Conservation (phyloP, 768 basidiomycete species). For the Chalciporus sphaerocephalus region DNA sequence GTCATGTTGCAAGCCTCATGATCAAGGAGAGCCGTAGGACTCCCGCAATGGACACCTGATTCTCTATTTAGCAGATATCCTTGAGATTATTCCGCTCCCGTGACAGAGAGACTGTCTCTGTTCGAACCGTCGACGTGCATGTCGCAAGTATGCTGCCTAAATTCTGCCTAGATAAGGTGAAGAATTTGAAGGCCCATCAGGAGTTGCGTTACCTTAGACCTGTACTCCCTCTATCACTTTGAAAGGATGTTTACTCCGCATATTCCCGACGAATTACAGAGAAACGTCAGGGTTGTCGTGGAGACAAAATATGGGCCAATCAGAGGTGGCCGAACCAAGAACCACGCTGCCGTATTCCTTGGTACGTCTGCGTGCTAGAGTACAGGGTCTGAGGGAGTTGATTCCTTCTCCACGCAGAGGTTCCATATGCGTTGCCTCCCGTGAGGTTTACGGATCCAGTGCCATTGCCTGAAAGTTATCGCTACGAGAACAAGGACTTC, state of each 20-base stretch:
- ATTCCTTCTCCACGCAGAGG: slow-evolving; percentile 39
- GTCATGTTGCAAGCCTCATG: no score
- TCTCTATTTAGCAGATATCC: background rate
- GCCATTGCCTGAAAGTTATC: slow-evolving; percentile 48
- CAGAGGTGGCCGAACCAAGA: slow-evolving; percentile 54
- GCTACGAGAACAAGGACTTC: slow-evolving; percentile 59
- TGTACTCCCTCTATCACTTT: background rate
- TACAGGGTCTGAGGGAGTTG: no score
- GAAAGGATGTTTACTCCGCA: slow-evolving; percentile 30
- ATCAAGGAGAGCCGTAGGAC: slow-evolving; percentile 4
- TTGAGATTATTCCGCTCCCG: background rate
- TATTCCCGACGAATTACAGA: slow-evolving; percentile 54
- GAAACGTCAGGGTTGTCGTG: slow-evolving; percentile 41
- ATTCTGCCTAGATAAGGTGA: slow-evolving; percentile 17
- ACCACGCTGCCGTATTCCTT: slow-evolving; percentile 61
- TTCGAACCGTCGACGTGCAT: slow-evolving; percentile 1
- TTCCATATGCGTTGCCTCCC: slow-evolving; percentile 68
- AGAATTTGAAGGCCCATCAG: no score
- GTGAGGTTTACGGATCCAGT: slow-evolving; percentile 60
- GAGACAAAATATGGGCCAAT: slow-evolving; percentile 54
- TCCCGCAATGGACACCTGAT: background rate
- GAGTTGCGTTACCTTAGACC: no score
- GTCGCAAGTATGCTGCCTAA: no score
- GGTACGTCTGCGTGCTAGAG: slow-evolving; percentile 36
- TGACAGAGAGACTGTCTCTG: slow-evolving; percentile 5